Evolutionary conservation across 371 early-diverging fungal species (phyloP), one percentile per base, ranked within the genome.

Genomic region (Parasitella parasitica): DNA sequence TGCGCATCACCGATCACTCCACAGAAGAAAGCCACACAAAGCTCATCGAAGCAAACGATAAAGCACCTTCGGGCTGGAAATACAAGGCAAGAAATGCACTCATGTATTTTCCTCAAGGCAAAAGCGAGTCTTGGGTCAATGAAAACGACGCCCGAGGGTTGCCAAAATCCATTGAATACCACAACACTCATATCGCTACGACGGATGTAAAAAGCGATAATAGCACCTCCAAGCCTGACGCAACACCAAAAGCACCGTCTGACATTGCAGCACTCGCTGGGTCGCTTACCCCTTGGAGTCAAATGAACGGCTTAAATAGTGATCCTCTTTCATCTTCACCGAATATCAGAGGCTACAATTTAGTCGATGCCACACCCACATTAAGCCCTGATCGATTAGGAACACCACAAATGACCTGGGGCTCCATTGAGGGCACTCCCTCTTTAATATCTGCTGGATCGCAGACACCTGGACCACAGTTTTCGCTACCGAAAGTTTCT

Each of bases 361-460:
- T 88, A 26, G 91, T 94, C 0, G 84, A 87, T 13, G 67, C 88
- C 2, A 91, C 94, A 7, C 93, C 93, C 0, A 63, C 84, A 1
- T 67, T 86, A 2, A 80, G 73, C 30, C 91, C 92, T 24, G 73
- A 83, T 2, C 73, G 76, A 27, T 49, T 75, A 39, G 74, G 72
- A 0, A 69, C 77, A 15, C 79, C 78, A 67, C 79, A 90, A 38
- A 87, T 94, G 90, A 94, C 94, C 2, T 94, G 94, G 94, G 91
- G 90, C 48, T 71, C 80, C 1, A 85, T 90, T 48, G 90, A 89
- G 59, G 88, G 85, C 6, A 88, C 87, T 5, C 90, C 90, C 8
- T 52, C 87, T 36, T 62, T 81, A 30, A 82, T 86, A 24, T 36
- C 56, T 6, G 67, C 71, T 7, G 82, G 83, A 16, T 65, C 76